Evolutionary conservation across 176 grass and related monocot genomes (phyloP), one percentile per base, ranked within the genome.

Genomic region (Oryza australiensis): DNA sequence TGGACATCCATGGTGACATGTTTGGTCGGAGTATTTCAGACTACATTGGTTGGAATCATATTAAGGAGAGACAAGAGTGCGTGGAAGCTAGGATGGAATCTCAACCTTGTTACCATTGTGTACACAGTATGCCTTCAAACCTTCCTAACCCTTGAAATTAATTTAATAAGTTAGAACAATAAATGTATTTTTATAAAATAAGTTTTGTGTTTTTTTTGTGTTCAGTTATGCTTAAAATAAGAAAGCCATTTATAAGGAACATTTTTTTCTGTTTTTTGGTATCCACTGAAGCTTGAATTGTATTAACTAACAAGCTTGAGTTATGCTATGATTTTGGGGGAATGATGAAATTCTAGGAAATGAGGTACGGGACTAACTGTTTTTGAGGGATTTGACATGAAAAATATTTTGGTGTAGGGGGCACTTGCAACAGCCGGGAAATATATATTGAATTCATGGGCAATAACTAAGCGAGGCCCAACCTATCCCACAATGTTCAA

Each of bases 1-100:
- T 93, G 91, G 81, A 84, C 88, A 1, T 90, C 88, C 62, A 90
- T 90, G 88, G 76, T 62, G 1, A 90, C 85, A 9, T 93, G 91
- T 30, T 74, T 93, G 20, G 38, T 85, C 64, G 91, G 87, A 82
- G 87, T 84, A 16, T 35, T 93, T 65, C 85, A 93, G 23, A 88
- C 88, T 32, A 48, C 73, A 68, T 0, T 90, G 64, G 62, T 48
- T 18, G 88, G 85, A 51, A 73, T 93, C 46, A 76, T 93, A 45
- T 40, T 85, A 26, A 93, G 75, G 40, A 88, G 88, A 75, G 82
- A 93, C 57, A 73, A 38, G 22, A 45, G 48, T 0, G 62, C 78
- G n/a, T 90, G 91, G 91, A 76, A 68, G 53, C 41, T 93, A 45
- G 87, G 85, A 75, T 90, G 88, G 82, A 68, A 90, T 78, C 73